Conservation (phyloP, 345 rosid species). For the Pistacia vera region DNA sequence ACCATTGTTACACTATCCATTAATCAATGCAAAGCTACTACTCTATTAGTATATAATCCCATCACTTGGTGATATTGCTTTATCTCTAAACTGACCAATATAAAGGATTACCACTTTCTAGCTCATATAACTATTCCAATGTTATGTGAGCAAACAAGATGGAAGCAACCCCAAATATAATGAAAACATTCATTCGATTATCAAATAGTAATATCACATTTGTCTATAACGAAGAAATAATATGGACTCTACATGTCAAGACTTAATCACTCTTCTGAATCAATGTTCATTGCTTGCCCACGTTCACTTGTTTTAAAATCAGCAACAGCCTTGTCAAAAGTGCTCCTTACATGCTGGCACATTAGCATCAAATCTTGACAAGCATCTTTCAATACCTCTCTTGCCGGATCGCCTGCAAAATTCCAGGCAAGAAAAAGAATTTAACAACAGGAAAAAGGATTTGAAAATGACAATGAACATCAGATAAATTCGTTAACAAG, state of each 20-base stretch:
- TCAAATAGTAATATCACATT: background rate
- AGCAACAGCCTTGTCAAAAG: conserved; percentile 60
- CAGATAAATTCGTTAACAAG: background rate
- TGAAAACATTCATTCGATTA: background rate
- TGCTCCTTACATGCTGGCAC: conserved; percentile 75
- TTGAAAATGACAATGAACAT: background rate
- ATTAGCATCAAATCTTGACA: conserved; percentile 80
- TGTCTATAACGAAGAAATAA: background rate
- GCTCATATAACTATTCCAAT: background rate
- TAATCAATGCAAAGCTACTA: background rate
- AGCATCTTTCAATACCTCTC: conserved; percentile 79
- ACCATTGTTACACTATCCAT: background rate
- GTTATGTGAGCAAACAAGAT: background rate
- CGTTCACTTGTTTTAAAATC: conserved; percentile 31
- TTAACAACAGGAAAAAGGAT: background rate
- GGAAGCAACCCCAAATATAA: background rate
- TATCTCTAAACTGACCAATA: background rate
- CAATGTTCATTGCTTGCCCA: conserved; percentile 24
- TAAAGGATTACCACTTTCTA: background rate
- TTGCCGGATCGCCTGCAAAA: conserved; percentile 74
- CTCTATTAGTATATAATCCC: background rate
- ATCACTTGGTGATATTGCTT: background rate
- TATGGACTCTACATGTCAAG: background rate
- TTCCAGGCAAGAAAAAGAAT: conserved; percentile 5
- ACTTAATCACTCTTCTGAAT: conserved; percentile 17